These are phyloP conservation scores for Saccharomyces pastorianus DNA, from an alignment of 1,139 yeast genomes.

Conservation along the genomic window DNA sequence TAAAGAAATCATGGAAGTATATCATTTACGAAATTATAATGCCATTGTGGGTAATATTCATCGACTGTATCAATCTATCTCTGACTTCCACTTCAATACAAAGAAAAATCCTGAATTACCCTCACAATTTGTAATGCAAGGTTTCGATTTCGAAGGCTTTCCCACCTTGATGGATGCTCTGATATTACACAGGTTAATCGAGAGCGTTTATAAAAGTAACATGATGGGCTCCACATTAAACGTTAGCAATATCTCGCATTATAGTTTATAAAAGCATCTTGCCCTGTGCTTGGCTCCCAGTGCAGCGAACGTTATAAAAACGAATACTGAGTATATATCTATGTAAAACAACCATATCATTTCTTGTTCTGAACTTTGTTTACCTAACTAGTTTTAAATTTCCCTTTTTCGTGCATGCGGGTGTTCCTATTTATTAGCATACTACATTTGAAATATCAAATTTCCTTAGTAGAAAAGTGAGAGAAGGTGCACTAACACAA, in stretches of 20 bases:
- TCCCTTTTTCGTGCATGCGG: not conserved
- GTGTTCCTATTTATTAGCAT: not conserved
- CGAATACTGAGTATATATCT: not conserved
- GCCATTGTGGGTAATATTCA: slow-evolving; percentile 26
- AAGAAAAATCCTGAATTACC: slow-evolving; percentile 17
- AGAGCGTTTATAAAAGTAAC: slow-evolving; percentile 21
- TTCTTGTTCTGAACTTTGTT: not conserved
- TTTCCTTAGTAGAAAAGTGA: not conserved
- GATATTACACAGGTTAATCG: slow-evolving; percentile 20
- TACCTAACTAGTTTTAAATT: not conserved
- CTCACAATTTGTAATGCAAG: slow-evolving; percentile 19
- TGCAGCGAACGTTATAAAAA: not conserved
- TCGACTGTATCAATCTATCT: slow-evolving; percentile 25
- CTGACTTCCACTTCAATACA: slow-evolving; percentile 24
- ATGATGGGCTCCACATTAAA: slow-evolving; percentile 17
- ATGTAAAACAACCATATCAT: not conserved
- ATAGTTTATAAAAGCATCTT: slow-evolving; percentile 6
- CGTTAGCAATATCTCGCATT: slow-evolving; percentile 15
- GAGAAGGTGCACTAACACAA: not conserved
- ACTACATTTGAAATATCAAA: not conserved
- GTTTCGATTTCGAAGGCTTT: slow-evolving; percentile 24
- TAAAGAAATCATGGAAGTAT: slow-evolving; percentile 25
- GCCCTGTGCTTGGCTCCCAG: not conserved
- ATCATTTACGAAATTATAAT: slow-evolving; percentile 26
- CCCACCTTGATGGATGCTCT: slow-evolving; percentile 27